Conservation (phyloP, 768 basidiomycete genomes). For the Agrocybe pediades region DNA sequence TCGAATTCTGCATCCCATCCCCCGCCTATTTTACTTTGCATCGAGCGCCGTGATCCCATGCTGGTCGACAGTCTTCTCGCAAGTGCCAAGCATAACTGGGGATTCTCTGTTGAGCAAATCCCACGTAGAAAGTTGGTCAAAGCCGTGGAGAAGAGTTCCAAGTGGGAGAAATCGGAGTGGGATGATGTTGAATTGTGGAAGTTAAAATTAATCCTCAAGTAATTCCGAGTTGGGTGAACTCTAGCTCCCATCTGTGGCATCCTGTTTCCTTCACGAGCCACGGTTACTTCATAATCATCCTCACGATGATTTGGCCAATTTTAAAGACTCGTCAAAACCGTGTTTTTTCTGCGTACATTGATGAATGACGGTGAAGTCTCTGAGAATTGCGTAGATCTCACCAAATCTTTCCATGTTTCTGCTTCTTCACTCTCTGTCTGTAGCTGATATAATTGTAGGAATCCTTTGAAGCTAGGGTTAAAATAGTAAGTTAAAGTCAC, state of each 20-base stretch:
- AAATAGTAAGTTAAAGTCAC: not conserved
- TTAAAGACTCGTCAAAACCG: slow-evolving; percentile 71
- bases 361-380: not conserved
- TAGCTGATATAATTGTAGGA: slow-evolving; percentile 82
- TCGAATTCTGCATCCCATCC: slow-evolving; percentile 27
- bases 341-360: slow-evolving; percentile 55
- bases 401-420: slow-evolving; percentile 84
- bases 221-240: not conserved
- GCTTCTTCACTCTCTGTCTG: slow-evolving; percentile 84
- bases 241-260: not conserved
- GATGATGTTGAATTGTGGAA: slow-evolving; percentile 84
- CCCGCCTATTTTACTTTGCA: slow-evolving; percentile 60
- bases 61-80: slow-evolving; percentile 61
- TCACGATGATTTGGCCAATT: slow-evolving; percentile 33
- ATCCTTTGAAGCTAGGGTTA: slow-evolving; percentile 75
- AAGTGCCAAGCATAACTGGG: slow-evolving; percentile 55
- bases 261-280: not conserved
- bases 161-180: slow-evolving; percentile 75
- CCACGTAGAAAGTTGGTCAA: slow-evolving; percentile 59
- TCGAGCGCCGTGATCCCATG: slow-evolving; percentile 77
- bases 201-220: slow-evolving; percentile 24
- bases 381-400: slow-evolving; percentile 31
- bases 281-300: not conserved
- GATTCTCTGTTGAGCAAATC: slow-evolving; percentile 60
- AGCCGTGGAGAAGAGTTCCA: slow-evolving; percentile 57